Evolutionary conservation across 1,139 yeast species (phyloP), one percentile per base, ranked within the genome.

Genomic region (Scheffersomyces insectosa): DNA sequence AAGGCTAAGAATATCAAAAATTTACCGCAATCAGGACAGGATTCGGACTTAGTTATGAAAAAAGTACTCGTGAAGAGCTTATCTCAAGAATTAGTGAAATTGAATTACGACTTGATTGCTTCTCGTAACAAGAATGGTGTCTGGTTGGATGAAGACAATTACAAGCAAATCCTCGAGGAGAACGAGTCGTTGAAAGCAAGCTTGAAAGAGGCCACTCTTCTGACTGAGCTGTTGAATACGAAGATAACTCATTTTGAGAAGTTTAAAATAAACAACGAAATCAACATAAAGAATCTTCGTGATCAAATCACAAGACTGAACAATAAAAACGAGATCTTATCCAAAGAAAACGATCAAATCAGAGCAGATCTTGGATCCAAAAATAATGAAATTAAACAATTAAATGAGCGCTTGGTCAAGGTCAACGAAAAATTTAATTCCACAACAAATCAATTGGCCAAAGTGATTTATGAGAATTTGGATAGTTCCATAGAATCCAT

Each of bases 1-100:
- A 80, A 89, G 43, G 97, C 90, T 0, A 87, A 87, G 54, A 83
- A 80, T 45, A 88, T 89, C 51, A 82, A 80, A 55, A 89, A 89
- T 59, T 73, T 79, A 42, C 91, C 91, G 5, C 90, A 83, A 56
- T 51, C 62, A 20, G 74, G 75, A 3, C 67, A 77, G 70, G 59
- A 86, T 73, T 58, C 81, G 65, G 65, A 76, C 66, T 15, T 71
- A 65, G 68, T 83, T 39, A 62, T 87, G 52, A 80, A 85, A 54
- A 74, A 76, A 39, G 87, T 80, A 1, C 62, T 83, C 23, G 71
- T 85, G 16, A 79, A 76, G 49, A 84, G 79, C 46, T 66, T 84
- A 38, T 74, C 83, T 1, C 66, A 66, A 12, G 88, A 83, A 51
- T 65, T 83, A n/a, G 68, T 79, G 5, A 77, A 73, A 51, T 58